Conservation (phyloP, 805 yeast genomes). For the Cyberlindnera meyerae region DNA sequence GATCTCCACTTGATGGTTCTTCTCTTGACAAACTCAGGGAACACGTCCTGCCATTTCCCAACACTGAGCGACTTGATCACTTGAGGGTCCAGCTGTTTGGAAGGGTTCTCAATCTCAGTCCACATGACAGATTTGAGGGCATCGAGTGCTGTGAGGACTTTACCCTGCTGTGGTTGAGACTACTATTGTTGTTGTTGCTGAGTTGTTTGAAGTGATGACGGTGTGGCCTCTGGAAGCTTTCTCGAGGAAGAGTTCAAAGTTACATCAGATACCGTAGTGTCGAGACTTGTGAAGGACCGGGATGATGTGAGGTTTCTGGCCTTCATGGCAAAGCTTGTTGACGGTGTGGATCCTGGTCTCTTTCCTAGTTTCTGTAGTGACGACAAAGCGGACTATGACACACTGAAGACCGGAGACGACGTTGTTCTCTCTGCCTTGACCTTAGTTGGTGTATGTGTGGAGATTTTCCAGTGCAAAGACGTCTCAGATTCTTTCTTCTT, state of each 20-base stretch:
- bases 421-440: conserved; percentile 19
- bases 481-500: conserved; percentile 8
- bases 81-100: conserved; percentile 55
- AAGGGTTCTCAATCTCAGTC: conserved; percentile 73
- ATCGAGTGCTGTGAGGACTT: conserved; percentile 16
- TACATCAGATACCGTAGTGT: conserved; percentile 3
- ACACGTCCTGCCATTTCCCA: conserved; percentile 90
- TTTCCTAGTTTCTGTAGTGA: conserved; percentile 17
- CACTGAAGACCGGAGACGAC: conserved; percentile 16
- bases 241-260: too few relatives aligned
- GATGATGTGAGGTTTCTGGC: conserved; percentile 3
- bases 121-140: conserved; percentile 33
- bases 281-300: not conserved
- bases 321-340: not conserved
- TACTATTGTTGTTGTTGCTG: conserved; percentile 14
- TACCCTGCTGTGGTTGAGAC: conserved; percentile 10
- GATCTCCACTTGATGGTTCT: conserved; percentile 88
- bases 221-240: too few relatives aligned
- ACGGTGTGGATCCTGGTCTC: conserved; percentile 8
- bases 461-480: conserved; percentile 22
- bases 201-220: too few relatives aligned
- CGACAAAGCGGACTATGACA: conserved; percentile 17
- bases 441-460: conserved; percentile 18
- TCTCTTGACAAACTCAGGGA: conserved; percentile 65
- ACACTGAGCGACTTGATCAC: conserved; percentile 53